Percentiles rank a stretch among this genome's conserved stretches.
Evolutionary conservation across 2,329 filamentous ascomycete species (phyloP).

Genomic region (Hypocreales sp.): DNA sequence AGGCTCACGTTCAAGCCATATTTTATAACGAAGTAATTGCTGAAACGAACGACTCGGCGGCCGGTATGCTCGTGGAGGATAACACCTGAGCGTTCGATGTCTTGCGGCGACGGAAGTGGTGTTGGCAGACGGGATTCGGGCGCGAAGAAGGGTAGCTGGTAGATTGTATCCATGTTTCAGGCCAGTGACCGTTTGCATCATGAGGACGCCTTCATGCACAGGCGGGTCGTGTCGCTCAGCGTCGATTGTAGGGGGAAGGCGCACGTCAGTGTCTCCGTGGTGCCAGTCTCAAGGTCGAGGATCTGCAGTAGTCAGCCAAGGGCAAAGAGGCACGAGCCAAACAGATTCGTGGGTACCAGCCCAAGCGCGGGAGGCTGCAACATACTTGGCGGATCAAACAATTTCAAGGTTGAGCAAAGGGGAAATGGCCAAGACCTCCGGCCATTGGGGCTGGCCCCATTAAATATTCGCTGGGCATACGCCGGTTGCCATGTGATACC

Average conservation of each 20-base stretch:
- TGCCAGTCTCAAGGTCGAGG: neutral
- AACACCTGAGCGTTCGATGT: conserved; percentile 1
- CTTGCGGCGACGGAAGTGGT: conserved; percentile 1
- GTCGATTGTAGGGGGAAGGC: neutral
- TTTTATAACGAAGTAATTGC: conserved; percentile 3
- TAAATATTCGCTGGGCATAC: too few relatives aligned
- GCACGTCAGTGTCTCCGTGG: neutral
- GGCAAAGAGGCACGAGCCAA: neutral
- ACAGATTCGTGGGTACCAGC: neutral
- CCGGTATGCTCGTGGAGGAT: conserved; percentile 3
- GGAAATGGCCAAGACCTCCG: neutral
- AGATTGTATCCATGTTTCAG: conserved; percentile 1
- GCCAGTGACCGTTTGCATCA: neutral
- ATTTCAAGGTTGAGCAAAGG: neutral
- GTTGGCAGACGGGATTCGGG: conserved; percentile 1
- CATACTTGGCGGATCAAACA: neutral
- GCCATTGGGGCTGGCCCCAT: neutral
- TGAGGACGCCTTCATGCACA: neutral
- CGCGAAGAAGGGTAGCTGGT: conserved; percentile 2
- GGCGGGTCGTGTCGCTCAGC: neutral
- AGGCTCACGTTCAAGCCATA: conserved; percentile 4
- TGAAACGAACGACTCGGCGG: conserved; percentile 2
- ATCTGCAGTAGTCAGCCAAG: neutral
- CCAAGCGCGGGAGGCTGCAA: neutral
- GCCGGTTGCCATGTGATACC: neutral